Conservation (phyloP, 495 filamentous ascomycete species). For the Podospora anserina region DNA sequence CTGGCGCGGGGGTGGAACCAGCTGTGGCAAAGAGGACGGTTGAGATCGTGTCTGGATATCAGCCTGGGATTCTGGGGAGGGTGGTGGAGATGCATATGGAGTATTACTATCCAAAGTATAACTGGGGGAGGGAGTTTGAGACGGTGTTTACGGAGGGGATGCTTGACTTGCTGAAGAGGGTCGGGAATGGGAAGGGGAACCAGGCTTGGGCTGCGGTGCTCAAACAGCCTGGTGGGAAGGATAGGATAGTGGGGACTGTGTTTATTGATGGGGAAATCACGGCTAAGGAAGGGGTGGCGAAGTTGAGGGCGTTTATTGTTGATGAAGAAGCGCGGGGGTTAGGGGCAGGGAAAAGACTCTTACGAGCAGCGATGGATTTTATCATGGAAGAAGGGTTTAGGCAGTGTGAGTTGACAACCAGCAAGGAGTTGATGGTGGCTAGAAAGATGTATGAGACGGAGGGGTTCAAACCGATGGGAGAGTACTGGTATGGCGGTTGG, state of each 20-base stretch:
- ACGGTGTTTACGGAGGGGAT: slow-evolving; percentile 17
- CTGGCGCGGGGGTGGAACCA: background rate
- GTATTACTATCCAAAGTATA: slow-evolving; percentile 22
- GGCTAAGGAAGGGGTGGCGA: slow-evolving; percentile 15
- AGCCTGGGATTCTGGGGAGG: slow-evolving; percentile 31
- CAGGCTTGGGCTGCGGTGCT: slow-evolving; percentile 32
- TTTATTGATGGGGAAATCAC: slow-evolving; percentile 31
- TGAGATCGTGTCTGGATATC: slow-evolving; percentile 31
- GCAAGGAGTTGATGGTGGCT: slow-evolving; percentile 21
- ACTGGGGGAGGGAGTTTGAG: slow-evolving; percentile 31
- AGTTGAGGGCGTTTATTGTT: slow-evolving; percentile 34
- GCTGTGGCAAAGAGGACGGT: slow-evolving; percentile 1
- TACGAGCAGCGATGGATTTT: slow-evolving; percentile 33
- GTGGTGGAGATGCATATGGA: slow-evolving; percentile 34
- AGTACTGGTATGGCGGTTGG: slow-evolving; percentile 15
- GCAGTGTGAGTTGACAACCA: slow-evolving; percentile 28
- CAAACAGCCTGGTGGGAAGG: background rate
- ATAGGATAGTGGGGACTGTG: slow-evolving; percentile 29
- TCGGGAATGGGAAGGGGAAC: slow-evolving; percentile 22
- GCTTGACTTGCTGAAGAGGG: slow-evolving; percentile 19
- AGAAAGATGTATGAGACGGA: slow-evolving; percentile 27
- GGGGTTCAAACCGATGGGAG: slow-evolving; percentile 21
- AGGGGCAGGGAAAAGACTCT: slow-evolving; percentile 29
- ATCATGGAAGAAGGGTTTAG: slow-evolving; percentile 25
- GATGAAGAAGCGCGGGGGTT: slow-evolving; percentile 26